phyloP scores from a whole-genome alignment of 1,284 basidiomycete species.

The Puccinia horiana region DNA sequence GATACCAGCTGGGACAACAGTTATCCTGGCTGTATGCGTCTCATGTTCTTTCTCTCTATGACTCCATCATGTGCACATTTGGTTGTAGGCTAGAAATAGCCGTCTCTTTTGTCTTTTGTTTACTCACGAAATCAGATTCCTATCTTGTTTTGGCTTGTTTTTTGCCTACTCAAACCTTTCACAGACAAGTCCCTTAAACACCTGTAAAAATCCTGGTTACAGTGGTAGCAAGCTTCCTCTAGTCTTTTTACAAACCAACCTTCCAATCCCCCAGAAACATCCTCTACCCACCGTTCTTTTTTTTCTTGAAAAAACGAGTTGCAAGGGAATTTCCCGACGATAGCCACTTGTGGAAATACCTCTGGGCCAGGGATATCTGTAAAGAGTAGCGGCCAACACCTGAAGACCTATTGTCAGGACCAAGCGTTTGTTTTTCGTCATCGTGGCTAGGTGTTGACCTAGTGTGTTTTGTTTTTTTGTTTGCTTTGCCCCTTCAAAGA shows the following conservation, averaged over 20 bases:
- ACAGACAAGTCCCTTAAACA: background rate
- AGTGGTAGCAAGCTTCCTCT: background rate
- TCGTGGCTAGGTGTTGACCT: background rate
- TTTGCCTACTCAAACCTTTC: background rate
- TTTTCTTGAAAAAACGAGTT: background rate
- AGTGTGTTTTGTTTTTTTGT: no score
- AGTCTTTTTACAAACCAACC: background rate
- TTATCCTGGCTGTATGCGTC: no score
- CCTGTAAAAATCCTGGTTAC: conserved; percentile 8
- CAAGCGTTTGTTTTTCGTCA: no score
- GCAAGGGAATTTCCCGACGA: background rate
- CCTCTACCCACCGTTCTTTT: background rate
- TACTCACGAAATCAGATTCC: background rate
- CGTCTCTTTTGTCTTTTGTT: background rate
- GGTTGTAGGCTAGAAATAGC: background rate
- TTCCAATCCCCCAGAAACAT: background rate
- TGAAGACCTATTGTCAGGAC: no score
- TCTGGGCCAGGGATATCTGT: background rate
- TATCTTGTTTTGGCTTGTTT: background rate
- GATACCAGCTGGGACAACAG: no score
- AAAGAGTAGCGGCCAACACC: no score
- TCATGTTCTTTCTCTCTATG: no score
- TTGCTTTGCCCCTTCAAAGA: no score
- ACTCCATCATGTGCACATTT: background rate
- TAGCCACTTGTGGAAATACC: background rate